Conservation (phyloP, 2,329 filamentous ascomycete genomes). For the Didymosphaeria variabile region DNA sequence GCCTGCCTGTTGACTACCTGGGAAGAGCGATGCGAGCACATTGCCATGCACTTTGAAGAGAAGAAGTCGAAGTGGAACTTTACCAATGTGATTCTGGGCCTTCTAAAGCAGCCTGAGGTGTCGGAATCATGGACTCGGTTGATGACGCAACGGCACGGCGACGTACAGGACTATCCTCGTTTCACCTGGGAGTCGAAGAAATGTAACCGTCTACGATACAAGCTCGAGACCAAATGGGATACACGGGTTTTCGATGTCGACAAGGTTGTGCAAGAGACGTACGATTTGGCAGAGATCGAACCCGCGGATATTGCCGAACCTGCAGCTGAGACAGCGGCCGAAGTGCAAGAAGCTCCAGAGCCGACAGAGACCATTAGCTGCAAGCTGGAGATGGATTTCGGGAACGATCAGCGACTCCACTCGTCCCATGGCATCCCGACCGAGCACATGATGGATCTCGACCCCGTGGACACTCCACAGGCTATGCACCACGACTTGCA, state of each 20-base stretch:
- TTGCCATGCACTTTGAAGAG: constrained; percentile 73
- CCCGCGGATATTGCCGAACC: constrained; percentile 37
- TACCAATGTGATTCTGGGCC: constrained; percentile 72
- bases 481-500: constrained; percentile 41
- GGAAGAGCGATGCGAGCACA: constrained; percentile 73
- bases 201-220: constrained; percentile 69
- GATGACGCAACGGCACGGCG: constrained; percentile 62
- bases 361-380: constrained; percentile 47
- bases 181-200: constrained; percentile 71
- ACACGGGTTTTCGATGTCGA: constrained; percentile 63
- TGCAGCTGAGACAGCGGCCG: constrained; percentile 31
- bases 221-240: constrained; percentile 71
- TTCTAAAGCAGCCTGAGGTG: constrained; percentile 72
- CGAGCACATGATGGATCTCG: constrained; percentile 49
- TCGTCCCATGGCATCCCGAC: constrained; percentile 43
- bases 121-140: constrained; percentile 69
- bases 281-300: constrained; percentile 59
- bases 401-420: constrained; percentile 34
- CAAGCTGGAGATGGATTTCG: constrained; percentile 46
- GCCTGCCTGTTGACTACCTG: constrained; percentile 69
- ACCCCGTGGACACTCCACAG: constrained; percentile 43
- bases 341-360: constrained; percentile 31
- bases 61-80: constrained; percentile 73
- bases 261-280: constrained; percentile 66
- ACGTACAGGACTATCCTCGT: constrained; percentile 57